These are phyloP conservation scores for Capronia epimyces DNA, from an alignment of 2,329 filamentous ascomycete species.

Conservation along the genomic window DNA sequence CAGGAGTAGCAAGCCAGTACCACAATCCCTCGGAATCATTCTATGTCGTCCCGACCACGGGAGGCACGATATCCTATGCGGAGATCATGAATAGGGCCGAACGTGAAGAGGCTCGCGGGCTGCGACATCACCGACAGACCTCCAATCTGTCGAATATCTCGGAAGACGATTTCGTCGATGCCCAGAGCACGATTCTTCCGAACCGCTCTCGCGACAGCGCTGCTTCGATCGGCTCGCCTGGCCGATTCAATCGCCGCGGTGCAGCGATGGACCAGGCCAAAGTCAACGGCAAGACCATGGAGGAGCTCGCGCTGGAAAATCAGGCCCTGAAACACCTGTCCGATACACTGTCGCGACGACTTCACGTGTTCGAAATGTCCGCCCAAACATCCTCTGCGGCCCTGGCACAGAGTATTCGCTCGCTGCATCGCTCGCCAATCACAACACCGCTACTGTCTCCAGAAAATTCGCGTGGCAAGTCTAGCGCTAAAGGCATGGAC, in stretches of 20 bases:
- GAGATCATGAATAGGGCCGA: constrained; percentile 64
- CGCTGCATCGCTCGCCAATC: constrained; percentile 38
- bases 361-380: constrained; percentile 91
- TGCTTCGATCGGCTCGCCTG: constrained; percentile 32
- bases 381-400: constrained; percentile 82
- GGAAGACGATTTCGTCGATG: constrained; percentile 87
- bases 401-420: constrained; percentile 70
- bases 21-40: constrained; percentile 65
- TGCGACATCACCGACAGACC: constrained; percentile 30
- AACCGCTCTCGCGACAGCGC: constrained; percentile 38
- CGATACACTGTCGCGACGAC: constrained; percentile 75
- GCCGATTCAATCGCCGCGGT: constrained; percentile 20
- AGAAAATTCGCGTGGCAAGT: constrained; percentile 29
- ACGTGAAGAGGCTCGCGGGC: constrained; percentile 38
- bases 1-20: constrained; percentile 57
- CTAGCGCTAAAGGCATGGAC: constrained; percentile 8
- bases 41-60: constrained; percentile 88
- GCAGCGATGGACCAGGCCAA: constrained; percentile 13
- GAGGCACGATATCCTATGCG: constrained; percentile 88
- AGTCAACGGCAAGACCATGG: constrained; percentile 59
- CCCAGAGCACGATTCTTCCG: constrained; percentile 55
- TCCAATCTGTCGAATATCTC: constrained; percentile 54
- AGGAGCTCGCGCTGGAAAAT: constrained; percentile 87
- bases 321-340: constrained; percentile 75
- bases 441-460: constrained; percentile 21